Evolutionary conservation across 2,329 filamentous ascomycete genomes (phyloP).

Genomic region (Allantophomopsis cytisporea): DNA sequence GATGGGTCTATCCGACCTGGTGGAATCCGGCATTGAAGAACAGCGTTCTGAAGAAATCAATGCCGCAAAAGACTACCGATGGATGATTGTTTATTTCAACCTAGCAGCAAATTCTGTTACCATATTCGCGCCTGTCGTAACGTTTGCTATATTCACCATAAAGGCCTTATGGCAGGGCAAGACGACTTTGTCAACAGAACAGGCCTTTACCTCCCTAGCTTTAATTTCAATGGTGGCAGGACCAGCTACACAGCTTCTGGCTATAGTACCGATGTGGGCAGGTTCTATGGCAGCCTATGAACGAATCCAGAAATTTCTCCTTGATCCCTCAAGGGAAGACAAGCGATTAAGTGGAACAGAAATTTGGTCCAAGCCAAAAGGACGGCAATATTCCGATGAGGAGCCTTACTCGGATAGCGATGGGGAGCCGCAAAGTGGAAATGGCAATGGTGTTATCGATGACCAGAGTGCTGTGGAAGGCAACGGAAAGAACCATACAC

Average conservation of each 20-base stretch:
- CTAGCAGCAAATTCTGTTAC: slow-evolving; percentile 10
- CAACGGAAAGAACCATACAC: neutral
- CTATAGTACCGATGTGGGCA: slow-evolving; percentile 21
- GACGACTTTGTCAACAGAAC: no score
- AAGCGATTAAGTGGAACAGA: neutral
- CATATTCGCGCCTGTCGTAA: slow-evolving; percentile 10
- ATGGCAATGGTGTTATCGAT: no score
- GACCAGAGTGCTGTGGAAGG: neutral
- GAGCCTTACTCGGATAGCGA: no score
- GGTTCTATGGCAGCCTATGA: slow-evolving; percentile 4
- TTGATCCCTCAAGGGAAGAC: slow-evolving; percentile 3
- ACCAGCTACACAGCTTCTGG: slow-evolving; percentile 10
- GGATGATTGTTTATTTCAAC: slow-evolving; percentile 22
- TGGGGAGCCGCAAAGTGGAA: no score
- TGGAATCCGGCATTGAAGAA: no score
- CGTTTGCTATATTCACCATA: slow-evolving; percentile 6
- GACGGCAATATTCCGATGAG: no score
- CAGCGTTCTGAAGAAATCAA: no score
- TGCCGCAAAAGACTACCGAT: no score
- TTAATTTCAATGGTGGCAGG: slow-evolving; percentile 4
- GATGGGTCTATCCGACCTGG: no score
- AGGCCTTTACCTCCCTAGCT: no score
- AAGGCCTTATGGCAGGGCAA: no score
- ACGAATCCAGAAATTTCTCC: slow-evolving; percentile 3
- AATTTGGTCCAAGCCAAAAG: no score